These are phyloP conservation scores for Chlorella sp. DNA, from an alignment of 139 green algal species.

Conservation along the genomic window DNA sequence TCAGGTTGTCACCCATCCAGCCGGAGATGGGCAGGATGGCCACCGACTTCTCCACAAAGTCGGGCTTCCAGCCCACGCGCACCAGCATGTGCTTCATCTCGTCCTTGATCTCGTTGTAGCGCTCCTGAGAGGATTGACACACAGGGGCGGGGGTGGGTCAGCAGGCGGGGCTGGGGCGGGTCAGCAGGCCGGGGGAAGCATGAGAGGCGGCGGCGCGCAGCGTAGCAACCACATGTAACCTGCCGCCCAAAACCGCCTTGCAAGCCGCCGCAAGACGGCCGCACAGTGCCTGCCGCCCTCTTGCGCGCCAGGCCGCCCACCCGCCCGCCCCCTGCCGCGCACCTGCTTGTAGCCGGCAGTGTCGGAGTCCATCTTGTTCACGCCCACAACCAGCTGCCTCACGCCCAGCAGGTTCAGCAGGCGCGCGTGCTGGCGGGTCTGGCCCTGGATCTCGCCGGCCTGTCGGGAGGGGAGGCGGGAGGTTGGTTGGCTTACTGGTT, in stretches of 20 bases:
- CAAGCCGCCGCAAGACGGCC: not conserved
- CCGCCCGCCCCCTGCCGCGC: not conserved
- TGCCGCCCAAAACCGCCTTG: no score
- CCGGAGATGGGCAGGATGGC: conserved; percentile 98
- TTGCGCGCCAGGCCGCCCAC: not conserved
- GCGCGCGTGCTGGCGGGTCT: conserved; percentile 99
- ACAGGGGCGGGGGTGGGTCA: not conserved
- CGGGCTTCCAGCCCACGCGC: conserved; percentile 81
- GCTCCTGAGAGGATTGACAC: conserved; percentile 57
- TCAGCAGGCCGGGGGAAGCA: no score
- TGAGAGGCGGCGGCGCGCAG: no score
- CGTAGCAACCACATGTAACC: no score
- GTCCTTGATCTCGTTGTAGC: conserved; percentile 97
- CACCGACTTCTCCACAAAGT: conserved; percentile 88
- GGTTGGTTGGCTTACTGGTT: no score
- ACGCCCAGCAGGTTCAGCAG: conserved; percentile 98
- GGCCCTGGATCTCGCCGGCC: conserved; percentile 91
- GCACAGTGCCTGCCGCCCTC: not conserved
- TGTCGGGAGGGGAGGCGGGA: no score
- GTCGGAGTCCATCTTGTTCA: conserved; percentile 99
- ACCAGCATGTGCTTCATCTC: conserved; percentile 95
- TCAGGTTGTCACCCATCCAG: conserved; percentile 99
- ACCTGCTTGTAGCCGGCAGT: conserved; percentile 88
- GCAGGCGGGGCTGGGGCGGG: not conserved
- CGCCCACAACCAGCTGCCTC: conserved; percentile 94